Evolutionary conservation across 805 yeast species (phyloP), one percentile per base, ranked within the genome.

Genomic region (Lipomyces yamanashiensis): DNA sequence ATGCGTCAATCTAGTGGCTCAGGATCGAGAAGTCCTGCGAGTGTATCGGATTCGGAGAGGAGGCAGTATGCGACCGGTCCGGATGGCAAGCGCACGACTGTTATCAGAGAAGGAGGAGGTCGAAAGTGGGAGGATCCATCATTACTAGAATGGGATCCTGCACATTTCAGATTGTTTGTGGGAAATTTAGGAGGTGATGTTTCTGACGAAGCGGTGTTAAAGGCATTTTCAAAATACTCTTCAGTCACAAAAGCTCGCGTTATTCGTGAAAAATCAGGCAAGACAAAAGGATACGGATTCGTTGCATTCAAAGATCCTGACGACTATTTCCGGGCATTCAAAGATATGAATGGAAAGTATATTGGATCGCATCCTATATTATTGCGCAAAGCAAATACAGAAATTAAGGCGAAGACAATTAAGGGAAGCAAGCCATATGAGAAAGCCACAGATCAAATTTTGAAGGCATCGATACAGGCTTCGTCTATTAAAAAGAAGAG

Each of bases 111-210:
- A 2, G 83, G 76, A 2, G 85, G 85, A 0, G 83, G 83, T 7
- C 74, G 78, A 63, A 74, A 71, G 17, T 83, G 86, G 86, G 77
- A 79, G 43, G 86, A 83, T 63, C 63, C 75, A 5, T 67, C 82
- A 2, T 73, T 83, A 21, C 74, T 79, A 5, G 88, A 84, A 49
- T 88, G 91, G 91, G 83, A 88, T 70, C 90, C 92, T 0, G 76
- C 79, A 17, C 91, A 88, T 68, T 89, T 86, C 75, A 76, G 90
- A 37, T 76, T 89, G 21, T 89, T 89, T 75, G 89, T 89, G 7
- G 96, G 95, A 0, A 88, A 89, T 69, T 74, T 89, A 39, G 89
- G 90, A 0, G 78, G 80, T 3, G 92, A 88, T 69, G 92, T 85
- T 2, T 82, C 80, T 28, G 89, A 86, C 62, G 83, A 80, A 19